phyloP scores from a whole-genome alignment of 176 grass and related monocot species.

The Echinochloa phyllopogon region DNA sequence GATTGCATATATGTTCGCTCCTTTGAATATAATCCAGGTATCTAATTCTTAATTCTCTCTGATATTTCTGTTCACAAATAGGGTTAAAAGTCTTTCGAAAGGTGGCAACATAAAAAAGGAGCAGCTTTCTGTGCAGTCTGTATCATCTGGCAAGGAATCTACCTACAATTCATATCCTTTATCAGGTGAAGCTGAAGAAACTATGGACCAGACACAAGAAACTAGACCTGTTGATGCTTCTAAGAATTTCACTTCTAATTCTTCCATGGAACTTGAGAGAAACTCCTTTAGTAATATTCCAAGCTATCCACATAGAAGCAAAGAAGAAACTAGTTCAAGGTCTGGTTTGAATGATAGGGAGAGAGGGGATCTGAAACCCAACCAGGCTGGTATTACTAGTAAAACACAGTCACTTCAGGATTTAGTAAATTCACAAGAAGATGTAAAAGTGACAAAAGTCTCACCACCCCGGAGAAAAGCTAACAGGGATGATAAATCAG shows the following conservation, averaged over 20 bases:
- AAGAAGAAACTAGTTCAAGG: constrained; percentile 51
- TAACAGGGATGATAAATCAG: constrained; percentile 68
- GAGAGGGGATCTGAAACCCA: constrained; percentile 60
- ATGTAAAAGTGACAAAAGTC: constrained; percentile 76
- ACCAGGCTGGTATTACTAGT: constrained; percentile 39
- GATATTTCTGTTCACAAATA: constrained; percentile 45
- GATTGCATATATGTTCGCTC: background rate
- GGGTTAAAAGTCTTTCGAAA: constrained; percentile 99
- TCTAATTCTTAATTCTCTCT: constrained; percentile 25
- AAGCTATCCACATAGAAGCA: constrained; percentile 57
- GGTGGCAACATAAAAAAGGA: constrained; percentile 89
- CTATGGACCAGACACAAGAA: constrained; percentile 57
- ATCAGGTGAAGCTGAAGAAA: constrained; percentile 57
- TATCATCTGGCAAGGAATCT: constrained; percentile 62
- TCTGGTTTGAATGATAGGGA: constrained; percentile 69
- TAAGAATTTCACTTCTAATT: constrained; percentile 59
- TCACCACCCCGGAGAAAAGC: constrained; percentile 76
- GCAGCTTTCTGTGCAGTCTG: constrained; percentile 45
- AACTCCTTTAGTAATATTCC: constrained; percentile 70
- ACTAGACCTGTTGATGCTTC: constrained; percentile 53
- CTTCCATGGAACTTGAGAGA: constrained; percentile 74
- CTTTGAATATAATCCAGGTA: constrained; percentile 21
- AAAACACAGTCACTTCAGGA: constrained; percentile 62
- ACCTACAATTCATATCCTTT: constrained; percentile 49
- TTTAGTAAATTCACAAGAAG: constrained; percentile 63